phyloP scores from a whole-genome alignment of 1,284 basidiomycete genomes.

The Porodaedalea pini region DNA sequence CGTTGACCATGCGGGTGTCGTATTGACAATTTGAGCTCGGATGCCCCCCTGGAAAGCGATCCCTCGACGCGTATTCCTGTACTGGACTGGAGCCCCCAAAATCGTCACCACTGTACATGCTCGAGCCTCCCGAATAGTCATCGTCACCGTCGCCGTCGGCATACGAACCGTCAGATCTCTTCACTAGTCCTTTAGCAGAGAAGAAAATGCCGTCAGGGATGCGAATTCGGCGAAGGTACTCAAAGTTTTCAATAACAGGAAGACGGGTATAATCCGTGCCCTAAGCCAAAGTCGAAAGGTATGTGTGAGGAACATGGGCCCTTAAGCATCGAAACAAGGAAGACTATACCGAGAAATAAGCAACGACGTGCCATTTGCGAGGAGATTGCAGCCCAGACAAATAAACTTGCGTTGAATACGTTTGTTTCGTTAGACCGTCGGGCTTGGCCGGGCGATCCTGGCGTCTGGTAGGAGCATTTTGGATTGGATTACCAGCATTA shows the following conservation, averaged over 20 bases:
- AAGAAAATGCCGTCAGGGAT: slow-evolving; percentile 63
- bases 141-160: slow-evolving; percentile 21
- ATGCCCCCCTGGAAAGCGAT: background rate
- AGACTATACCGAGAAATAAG: slow-evolving; percentile 64
- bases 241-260: slow-evolving; percentile 65
- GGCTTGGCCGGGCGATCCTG: slow-evolving; percentile 71
- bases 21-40: slow-evolving; percentile 5
- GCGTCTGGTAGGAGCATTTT: slow-evolving; percentile 54
- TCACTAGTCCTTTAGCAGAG: slow-evolving; percentile 47
- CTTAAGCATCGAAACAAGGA: background rate
- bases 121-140: slow-evolving; percentile 13
- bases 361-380: slow-evolving; percentile 75
- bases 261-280: slow-evolving; percentile 62
- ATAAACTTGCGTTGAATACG: slow-evolving; percentile 69
- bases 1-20: background rate
- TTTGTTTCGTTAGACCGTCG: slow-evolving; percentile 74
- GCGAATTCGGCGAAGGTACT: slow-evolving; percentile 59
- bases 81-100: slow-evolving; percentile 15
- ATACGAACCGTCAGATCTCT: slow-evolving; percentile 33
- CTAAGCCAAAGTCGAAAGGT: slow-evolving; percentile 32
- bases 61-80: background rate
- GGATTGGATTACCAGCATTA: slow-evolving; percentile 53
- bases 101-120: slow-evolving; percentile 9
- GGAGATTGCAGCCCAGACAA: slow-evolving; percentile 51
- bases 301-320: slow-evolving; percentile 15